phyloP scores from a whole-genome alignment of 2,329 filamentous ascomycete genomes.

The Moelleriella libera region DNA sequence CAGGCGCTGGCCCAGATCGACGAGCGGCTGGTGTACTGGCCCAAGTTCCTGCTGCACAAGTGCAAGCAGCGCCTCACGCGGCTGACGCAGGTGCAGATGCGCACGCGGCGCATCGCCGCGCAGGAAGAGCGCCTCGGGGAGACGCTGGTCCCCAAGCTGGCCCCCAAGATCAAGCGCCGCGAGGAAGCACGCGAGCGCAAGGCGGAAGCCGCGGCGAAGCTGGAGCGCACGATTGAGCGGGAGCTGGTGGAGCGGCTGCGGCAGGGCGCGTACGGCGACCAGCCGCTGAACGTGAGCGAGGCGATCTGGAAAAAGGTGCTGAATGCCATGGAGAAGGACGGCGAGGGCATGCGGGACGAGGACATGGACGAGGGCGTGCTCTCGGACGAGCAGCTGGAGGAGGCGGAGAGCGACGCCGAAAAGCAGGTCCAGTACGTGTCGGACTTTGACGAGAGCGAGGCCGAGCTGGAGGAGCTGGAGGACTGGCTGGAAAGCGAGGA shows the following conservation, averaged over 20 bases:
- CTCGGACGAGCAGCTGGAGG: constrained; percentile 56
- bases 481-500: constrained; percentile 78
- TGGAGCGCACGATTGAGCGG: constrained; percentile 89
- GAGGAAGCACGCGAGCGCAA: constrained; percentile 66
- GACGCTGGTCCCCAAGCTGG: constrained; percentile 73
- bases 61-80: constrained; percentile 93
- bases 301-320: constrained; percentile 96
- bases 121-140: constrained; percentile 87
- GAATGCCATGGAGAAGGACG: constrained; percentile 73
- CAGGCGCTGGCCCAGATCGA: constrained; percentile 83
- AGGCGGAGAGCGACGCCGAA: constrained; percentile 56
- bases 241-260: constrained; percentile 84
- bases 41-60: constrained; percentile 85
- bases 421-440: constrained; percentile 85
- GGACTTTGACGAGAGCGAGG: constrained; percentile 74
- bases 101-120: constrained; percentile 64
- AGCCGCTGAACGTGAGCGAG: constrained; percentile 89
- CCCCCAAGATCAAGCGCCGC: constrained; percentile 72
- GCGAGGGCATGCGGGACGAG: constrained; percentile 69
- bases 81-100: constrained; percentile 80
- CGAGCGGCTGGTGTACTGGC: constrained; percentile 78
- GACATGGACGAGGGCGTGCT: constrained; percentile 81
- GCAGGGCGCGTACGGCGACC: constrained; percentile 87
- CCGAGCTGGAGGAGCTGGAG: constrained; percentile 68
- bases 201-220: constrained; percentile 73